Base-by-base conservation (phyloP, 305 asterid genomes). In the Solanum hybrid region DNA sequence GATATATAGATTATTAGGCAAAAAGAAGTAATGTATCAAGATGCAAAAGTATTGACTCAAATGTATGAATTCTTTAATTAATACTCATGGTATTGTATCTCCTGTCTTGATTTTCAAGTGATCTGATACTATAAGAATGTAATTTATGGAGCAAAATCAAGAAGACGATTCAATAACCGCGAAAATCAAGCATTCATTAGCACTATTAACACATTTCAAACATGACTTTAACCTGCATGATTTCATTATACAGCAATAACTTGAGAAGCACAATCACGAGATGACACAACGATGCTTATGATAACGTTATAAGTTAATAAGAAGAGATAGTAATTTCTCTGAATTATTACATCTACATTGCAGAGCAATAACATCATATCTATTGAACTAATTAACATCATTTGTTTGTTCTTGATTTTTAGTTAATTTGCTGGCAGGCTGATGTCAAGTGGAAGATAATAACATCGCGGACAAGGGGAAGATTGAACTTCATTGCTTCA, bases 61-160 rank as follows among this genome's bases (percentile, higher is more conserved):
- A 89, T 34, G 37, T 71, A 40, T 31, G 71, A 84, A 82, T 89
- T 89, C 86, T 69, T 88, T 82, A 34, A 71, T 89, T 64, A 71
- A 56, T 80, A 38, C 64, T 17, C 37, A 82, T 37, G 73, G 34
- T 82, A 42, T 29, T 46, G 17, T 17, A 17, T 82, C 24, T 46
- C 38, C 17, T 42, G 0, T 82, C 11, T 46, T 81, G 37, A 81
- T 26, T 27, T 42, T 42, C 86, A 26, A 81, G 69, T 40, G 35
- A 4, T 27, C 26, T 81, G 38, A 42, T 7, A 26, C 36, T 40
- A 27, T 16, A 37, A 79, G 10, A 42, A 81, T 16, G 71, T 81
- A 8, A 81, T 27, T 27, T 81, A 12, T 27, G 40, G 3, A 29
- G 73, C 40, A 29, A n/a, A 82, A 20, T 42, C 24, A 26, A 40